Conservation (phyloP, 1,139 yeast genomes). For the Blastobotrys buckinghamii region DNA sequence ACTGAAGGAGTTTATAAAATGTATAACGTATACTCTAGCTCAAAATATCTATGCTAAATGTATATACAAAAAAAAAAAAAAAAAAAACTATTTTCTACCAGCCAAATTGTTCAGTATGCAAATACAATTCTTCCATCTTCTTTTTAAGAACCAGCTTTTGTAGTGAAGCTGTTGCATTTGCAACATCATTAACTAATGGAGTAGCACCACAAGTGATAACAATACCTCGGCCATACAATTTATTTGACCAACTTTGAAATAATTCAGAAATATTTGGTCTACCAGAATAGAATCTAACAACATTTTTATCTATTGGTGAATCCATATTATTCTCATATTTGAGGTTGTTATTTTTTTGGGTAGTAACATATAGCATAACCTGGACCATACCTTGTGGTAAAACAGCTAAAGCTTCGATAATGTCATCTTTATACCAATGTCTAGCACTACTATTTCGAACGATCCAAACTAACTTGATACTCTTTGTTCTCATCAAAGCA, state of each 20-base stretch:
- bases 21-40: neutral
- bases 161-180: slow-evolving; percentile 39
- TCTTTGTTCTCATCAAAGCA: slow-evolving; percentile 11
- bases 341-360: neutral
- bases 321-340: neutral
- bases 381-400: slow-evolving; percentile 9
- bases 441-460: slow-evolving; percentile 37
- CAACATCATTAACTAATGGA: slow-evolving; percentile 40
- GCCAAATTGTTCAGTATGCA: slow-evolving; percentile 56
- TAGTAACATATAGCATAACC: slow-evolving; percentile 9
- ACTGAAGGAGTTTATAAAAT: neutral
- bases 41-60: neutral
- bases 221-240: slow-evolving; percentile 39
- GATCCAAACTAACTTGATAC: slow-evolving; percentile 46
- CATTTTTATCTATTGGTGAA: neutral
- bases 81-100: slow-evolving; percentile 36
- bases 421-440: slow-evolving; percentile 43
- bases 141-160: slow-evolving; percentile 30
- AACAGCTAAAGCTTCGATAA: slow-evolving; percentile 22
- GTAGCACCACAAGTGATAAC: slow-evolving; percentile 49
- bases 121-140: slow-evolving; percentile 39
- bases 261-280: slow-evolving; percentile 35
- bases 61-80: too few relatives aligned
- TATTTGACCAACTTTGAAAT: slow-evolving; percentile 15
- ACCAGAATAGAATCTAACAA: slow-evolving; percentile 14